A percentile compares a stretch with the other conserved stretches of the same genome.
These are phyloP conservation scores for Plenodomus biglobosus DNA, from an alignment of 2,329 filamentous ascomycete genomes.

Conservation along the genomic window DNA sequence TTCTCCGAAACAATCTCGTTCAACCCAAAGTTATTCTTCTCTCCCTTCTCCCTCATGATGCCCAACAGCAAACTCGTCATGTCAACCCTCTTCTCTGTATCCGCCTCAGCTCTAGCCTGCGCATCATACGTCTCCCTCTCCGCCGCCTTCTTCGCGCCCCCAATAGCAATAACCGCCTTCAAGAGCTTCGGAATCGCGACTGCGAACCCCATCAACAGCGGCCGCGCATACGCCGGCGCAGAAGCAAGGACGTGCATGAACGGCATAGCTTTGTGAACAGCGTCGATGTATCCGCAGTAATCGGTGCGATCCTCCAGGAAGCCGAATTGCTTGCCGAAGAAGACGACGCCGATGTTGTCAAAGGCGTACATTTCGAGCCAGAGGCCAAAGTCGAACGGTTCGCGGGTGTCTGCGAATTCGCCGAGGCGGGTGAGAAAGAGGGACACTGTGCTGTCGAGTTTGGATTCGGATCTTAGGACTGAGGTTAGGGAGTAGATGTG, in stretches of 20 bases:
- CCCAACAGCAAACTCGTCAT: conserved; percentile 34
- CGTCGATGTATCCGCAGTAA: conserved; percentile 21
- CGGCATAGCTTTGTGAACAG: conserved; percentile 41
- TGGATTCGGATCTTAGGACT: conserved; percentile 16
- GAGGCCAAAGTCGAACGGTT: conserved; percentile 17
- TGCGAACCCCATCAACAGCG: conserved; percentile 8
- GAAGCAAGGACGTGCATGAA: conserved; percentile 16
- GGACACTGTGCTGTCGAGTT: conserved; percentile 12
- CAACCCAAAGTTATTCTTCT: conserved; percentile 32
- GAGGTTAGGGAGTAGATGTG: conserved; percentile 18
- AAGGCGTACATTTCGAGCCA: conserved; percentile 37
- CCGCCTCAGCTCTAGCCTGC: conserved; percentile 10
- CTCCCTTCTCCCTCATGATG: conserved; percentile 33
- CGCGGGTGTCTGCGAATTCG: conserved; percentile 12
- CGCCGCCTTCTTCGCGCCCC: conserved; percentile 17
- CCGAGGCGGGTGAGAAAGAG: conserved; percentile 16
- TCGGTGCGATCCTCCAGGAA: conserved; percentile 25
- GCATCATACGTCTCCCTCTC: conserved; percentile 16
- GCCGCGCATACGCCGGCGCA: conserved; percentile 12
- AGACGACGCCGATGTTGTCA: conserved; percentile 13
- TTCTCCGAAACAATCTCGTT: conserved; percentile 33
- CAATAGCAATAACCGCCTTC: conserved; percentile 21
- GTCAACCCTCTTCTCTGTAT: conserved; percentile 26
- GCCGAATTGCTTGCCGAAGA: conserved; percentile 23
- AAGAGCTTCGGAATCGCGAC: conserved; percentile 24